phyloP scores from a whole-genome alignment of 2,329 filamentous ascomycete genomes.

The Trichophyton benhamiae region DNA sequence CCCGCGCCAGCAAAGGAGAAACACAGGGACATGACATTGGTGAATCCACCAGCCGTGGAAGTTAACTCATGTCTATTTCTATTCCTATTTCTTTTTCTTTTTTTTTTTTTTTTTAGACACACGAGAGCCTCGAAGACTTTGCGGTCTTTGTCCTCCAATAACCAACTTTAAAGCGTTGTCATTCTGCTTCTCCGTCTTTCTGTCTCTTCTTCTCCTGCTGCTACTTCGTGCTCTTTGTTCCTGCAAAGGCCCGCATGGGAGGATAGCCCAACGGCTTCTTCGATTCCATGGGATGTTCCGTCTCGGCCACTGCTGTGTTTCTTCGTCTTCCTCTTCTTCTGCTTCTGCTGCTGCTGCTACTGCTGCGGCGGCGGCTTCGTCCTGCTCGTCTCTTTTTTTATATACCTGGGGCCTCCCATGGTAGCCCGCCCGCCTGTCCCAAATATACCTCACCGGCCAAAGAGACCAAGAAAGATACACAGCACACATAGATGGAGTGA shows the following conservation, averaged over 20 bases:
- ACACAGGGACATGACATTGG: too few species aligned
- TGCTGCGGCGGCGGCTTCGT: neutral
- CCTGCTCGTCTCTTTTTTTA: neutral
- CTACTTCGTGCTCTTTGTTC: neutral
- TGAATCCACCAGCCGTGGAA: neutral
- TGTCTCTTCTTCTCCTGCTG: too few species aligned
- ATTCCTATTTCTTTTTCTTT: neutral
- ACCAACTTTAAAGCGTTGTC: slow-evolving; percentile 1
- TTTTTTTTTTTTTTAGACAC: neutral
- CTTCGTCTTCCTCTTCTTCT: neutral
- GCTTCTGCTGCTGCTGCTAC: neutral
- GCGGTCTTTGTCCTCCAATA: slow-evolving; percentile 3
- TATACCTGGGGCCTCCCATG: neutral
- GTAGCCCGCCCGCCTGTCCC: too few species aligned
- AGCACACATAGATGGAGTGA: too few species aligned
- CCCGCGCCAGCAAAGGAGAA: too few species aligned
- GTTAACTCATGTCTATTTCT: neutral
- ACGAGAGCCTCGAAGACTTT: slow-evolving; percentile 2
- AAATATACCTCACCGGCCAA: too few species aligned
- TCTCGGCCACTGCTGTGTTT: slow-evolving; percentile 2
- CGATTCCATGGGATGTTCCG: neutral
- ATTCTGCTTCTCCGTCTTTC: neutral
- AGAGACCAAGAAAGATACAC: too few species aligned
- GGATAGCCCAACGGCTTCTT: neutral
- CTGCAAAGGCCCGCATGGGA: slow-evolving; percentile 3